phyloP scores from a whole-genome alignment of 352 stramenopile species.

The Globisporangium rhizosaccharum region DNA sequence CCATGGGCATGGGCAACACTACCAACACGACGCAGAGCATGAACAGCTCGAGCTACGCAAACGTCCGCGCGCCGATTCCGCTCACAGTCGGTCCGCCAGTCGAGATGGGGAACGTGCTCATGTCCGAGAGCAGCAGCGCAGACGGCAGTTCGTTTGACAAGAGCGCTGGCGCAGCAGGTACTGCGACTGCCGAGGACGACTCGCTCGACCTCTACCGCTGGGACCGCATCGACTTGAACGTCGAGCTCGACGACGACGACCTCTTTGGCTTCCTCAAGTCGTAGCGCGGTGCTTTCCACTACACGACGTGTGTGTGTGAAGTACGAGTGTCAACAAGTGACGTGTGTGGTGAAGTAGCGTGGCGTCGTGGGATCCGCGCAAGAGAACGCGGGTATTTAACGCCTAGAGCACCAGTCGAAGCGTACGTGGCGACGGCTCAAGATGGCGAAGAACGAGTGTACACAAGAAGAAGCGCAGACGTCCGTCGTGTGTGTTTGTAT shows the following conservation, averaged over 20 bases:
- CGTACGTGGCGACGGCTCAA: neutral
- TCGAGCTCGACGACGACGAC: conserved; percentile 80
- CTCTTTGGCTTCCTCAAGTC: conserved; percentile 85
- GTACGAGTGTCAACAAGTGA: neutral
- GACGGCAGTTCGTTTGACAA: conserved; percentile 9
- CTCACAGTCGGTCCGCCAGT: conserved; percentile 3
- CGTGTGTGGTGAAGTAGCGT: neutral
- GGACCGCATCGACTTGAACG: conserved; percentile 79
- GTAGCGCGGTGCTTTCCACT: conserved; percentile 13
- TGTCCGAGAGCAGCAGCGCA: conserved; percentile 1
- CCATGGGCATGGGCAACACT: conserved; percentile 6
- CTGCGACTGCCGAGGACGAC: conserved; percentile 30
- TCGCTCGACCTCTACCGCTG: conserved; percentile 69
- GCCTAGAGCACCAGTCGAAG: neutral
- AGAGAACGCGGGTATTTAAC: neutral
- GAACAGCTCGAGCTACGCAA: neutral
- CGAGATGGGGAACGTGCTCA: conserved; percentile 7
- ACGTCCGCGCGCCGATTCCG: conserved; percentile 1
- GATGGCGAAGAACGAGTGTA: neutral
- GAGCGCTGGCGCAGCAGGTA: neutral
- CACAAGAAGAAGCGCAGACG: neutral
- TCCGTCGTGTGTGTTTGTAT: neutral
- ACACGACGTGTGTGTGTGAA: neutral
- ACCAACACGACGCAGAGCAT: neutral
- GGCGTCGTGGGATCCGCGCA: neutral